Percentiles rank a stretch among this genome's conserved stretches.
Conservation (phyloP, 441 rosid species). For the Populus tomentosa region DNA sequence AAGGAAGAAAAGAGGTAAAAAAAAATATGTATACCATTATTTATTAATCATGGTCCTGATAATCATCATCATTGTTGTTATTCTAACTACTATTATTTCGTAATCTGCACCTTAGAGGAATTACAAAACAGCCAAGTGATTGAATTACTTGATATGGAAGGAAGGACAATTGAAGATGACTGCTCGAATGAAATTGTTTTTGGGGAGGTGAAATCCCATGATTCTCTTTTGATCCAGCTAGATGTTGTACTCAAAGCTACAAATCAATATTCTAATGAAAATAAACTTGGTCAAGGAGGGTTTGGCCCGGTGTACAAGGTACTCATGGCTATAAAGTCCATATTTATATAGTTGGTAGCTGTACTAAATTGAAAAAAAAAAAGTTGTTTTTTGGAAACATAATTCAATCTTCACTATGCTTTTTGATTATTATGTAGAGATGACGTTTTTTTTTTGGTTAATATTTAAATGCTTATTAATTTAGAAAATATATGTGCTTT, state of each 20-base stretch:
- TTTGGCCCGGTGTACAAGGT: slow-evolving; percentile 31
- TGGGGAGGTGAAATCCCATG: neutral
- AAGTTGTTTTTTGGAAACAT: neutral
- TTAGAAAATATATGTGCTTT: neutral
- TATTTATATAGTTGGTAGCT: no score
- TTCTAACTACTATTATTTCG: neutral
- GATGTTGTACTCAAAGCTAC: slow-evolving; percentile 5
- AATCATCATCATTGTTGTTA: neutral
- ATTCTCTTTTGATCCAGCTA: neutral
- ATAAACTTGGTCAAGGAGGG: slow-evolving; percentile 30
- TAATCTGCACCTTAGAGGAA: neutral
- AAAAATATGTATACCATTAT: neutral
- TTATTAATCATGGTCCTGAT: no score
- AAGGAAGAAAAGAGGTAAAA: neutral
- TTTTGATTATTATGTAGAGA: no score
- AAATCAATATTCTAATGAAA: slow-evolving; percentile 17
- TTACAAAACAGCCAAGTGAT: neutral
- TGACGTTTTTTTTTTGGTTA: no score
- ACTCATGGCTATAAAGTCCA: neutral
- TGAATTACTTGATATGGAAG: neutral
- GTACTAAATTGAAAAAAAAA: neutral
- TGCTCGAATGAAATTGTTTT: neutral
- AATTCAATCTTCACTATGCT: no score
- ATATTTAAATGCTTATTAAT: neutral
- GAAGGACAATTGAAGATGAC: neutral